phyloP scores from a whole-genome alignment of 2,329 filamentous ascomycete genomes.

The Emmonsiellopsis sp. region DNA sequence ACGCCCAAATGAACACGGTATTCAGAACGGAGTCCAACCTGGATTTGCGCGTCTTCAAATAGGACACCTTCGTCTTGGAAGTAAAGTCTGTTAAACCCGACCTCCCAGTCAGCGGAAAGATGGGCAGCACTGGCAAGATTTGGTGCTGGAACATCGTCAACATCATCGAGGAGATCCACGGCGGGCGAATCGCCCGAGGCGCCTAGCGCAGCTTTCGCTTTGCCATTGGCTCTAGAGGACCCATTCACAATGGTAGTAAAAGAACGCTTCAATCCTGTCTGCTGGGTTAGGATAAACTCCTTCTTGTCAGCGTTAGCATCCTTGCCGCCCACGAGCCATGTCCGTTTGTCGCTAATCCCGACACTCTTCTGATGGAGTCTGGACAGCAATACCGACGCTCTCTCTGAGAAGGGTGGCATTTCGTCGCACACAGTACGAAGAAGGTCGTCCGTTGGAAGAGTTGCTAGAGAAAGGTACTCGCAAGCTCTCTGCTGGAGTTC shows the following conservation, averaged over 20 bases:
- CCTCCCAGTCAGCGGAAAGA: constrained; percentile 88
- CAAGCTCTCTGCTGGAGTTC: constrained; percentile 94
- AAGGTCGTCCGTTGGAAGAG: constrained; percentile 78
- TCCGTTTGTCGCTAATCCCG: constrained; percentile 86
- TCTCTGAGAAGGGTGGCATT: constrained; percentile 96
- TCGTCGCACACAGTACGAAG: constrained; percentile 92
- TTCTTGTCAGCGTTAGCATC: constrained; percentile 76
- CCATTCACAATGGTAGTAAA: constrained; percentile 54
- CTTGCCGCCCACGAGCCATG: constrained; percentile 96
- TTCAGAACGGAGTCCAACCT: constrained; percentile 84
- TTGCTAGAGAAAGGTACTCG: constrained; percentile 83
- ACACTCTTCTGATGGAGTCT: constrained; percentile 90
- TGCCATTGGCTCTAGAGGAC: constrained; percentile 23
- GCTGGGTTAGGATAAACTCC: constrained; percentile 72
- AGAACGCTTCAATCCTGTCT: constrained; percentile 72
- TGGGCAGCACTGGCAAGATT: constrained; percentile 90
- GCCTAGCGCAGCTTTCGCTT: constrained; percentile 26
- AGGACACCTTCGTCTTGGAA: constrained; percentile 75
- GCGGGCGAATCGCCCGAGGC: constrained; percentile 64
- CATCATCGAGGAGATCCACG: constrained; percentile 57
- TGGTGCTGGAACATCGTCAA: constrained; percentile 51
- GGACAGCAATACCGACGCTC: constrained; percentile 83
- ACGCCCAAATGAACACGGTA: constrained; percentile 94
- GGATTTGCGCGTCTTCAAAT: constrained; percentile 90
- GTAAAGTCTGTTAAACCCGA: constrained; percentile 75